phyloP scores from a whole-genome alignment of 495 filamentous ascomycete genomes.

The Daldinia bambusicola region DNA sequence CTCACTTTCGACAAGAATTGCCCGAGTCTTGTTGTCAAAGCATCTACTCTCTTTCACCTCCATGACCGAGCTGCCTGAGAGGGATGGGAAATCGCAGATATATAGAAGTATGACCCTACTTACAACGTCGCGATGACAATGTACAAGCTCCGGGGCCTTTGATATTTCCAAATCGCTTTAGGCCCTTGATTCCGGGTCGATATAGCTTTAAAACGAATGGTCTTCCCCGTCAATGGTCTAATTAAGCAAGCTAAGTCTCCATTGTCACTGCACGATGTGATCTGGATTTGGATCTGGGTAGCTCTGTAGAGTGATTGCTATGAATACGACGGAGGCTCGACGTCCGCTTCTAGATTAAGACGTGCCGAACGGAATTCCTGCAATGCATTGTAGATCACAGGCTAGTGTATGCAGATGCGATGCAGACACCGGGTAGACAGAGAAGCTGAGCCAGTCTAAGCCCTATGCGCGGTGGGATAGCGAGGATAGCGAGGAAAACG shows the following conservation, averaged over 20 bases:
- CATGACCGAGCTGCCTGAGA: neutral
- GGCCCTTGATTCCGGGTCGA: slow-evolving; percentile 13
- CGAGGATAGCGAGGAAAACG: too few relatives aligned
- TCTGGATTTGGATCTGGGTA: slow-evolving; percentile 22
- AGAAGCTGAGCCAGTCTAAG: slow-evolving; percentile 11
- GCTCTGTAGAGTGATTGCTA: neutral
- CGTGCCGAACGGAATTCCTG: slow-evolving; percentile 26
- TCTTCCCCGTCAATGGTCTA: neutral
- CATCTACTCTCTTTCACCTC: neutral
- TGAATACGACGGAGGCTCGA: slow-evolving; percentile 31
- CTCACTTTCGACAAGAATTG: neutral
- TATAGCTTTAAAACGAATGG: neutral
- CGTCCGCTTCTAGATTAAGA: slow-evolving; percentile 33
- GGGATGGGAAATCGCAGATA: neutral
- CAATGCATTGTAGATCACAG: slow-evolving; percentile 42
- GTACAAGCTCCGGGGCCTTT: neutral
- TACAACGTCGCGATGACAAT: slow-evolving; percentile 7
- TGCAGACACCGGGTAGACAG: slow-evolving; percentile 18
- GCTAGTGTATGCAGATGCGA: slow-evolving; percentile 26
- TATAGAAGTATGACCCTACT: neutral
- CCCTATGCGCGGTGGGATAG: slow-evolving; percentile 13
- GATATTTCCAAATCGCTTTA: slow-evolving; percentile 3
- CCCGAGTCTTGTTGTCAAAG: neutral
- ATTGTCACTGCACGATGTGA: neutral
- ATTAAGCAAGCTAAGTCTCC: neutral